phyloP scores from a whole-genome alignment of 1,139 yeast genomes.

The Suzukiozyma palmioleophila region DNA sequence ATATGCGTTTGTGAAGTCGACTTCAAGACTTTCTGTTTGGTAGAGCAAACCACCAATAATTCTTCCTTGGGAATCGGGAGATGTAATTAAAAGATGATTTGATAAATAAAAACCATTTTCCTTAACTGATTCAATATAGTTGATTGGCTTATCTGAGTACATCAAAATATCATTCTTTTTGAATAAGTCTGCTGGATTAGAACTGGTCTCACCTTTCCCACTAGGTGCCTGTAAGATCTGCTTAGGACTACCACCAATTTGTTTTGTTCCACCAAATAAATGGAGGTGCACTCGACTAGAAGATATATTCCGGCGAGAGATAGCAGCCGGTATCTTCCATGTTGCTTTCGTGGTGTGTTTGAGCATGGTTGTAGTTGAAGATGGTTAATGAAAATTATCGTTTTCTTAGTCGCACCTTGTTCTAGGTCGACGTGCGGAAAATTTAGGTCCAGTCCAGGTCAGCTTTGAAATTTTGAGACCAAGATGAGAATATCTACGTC shows the following conservation, averaged over 20 bases:
- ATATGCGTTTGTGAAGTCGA: slow-evolving; percentile 41
- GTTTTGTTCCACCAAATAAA: slow-evolving; percentile 23
- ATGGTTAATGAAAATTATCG: background rate
- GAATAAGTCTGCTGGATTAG: slow-evolving; percentile 44
- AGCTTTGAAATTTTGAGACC: too few species aligned
- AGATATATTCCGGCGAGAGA: background rate
- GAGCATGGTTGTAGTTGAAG: background rate
- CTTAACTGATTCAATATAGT: slow-evolving; percentile 42
- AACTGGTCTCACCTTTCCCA: slow-evolving; percentile 35
- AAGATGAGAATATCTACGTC: too few species aligned
- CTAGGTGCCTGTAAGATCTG: slow-evolving; percentile 25
- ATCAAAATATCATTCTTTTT: slow-evolving; percentile 43
- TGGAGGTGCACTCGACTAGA: slow-evolving; percentile 1
- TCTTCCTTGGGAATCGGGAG: slow-evolving; percentile 43
- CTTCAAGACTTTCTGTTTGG: slow-evolving; percentile 60
- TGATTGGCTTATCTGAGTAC: slow-evolving; percentile 40
- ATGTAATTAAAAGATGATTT: slow-evolving; percentile 33
- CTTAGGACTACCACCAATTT: slow-evolving; percentile 4
- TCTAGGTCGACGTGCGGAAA: too few species aligned
- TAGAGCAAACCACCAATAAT: slow-evolving; percentile 55
- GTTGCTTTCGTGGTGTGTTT: background rate
- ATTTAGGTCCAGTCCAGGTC: too few species aligned
- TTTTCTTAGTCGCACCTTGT: too few species aligned
- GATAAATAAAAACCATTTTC: slow-evolving; percentile 39
- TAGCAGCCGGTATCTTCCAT: background rate